Percentiles rank a stretch among this genome's conserved stretches.
phyloP scores from a whole-genome alignment of 441 rosid species.

The Isatis lusitanica region DNA sequence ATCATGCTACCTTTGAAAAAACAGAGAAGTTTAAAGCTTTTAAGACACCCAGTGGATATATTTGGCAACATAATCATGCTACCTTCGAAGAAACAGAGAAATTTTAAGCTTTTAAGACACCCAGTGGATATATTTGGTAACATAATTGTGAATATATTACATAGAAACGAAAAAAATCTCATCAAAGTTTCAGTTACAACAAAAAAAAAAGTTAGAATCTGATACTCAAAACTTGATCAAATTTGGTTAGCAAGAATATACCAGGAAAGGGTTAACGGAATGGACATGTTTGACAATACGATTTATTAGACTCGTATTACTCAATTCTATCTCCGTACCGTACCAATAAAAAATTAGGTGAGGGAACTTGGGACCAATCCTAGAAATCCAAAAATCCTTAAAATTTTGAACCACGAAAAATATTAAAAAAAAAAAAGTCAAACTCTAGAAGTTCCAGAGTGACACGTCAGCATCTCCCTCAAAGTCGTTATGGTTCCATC shows the following conservation, averaged over 20 bases:
- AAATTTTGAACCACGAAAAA: neutral
- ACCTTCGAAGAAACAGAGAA: neutral
- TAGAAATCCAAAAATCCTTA: neutral
- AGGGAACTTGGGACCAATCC: constrained; percentile 5
- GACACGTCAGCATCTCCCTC: constrained; percentile 47
- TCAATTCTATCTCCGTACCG: neutral
- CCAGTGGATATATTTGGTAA: neutral
- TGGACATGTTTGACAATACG: neutral
- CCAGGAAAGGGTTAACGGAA: neutral
- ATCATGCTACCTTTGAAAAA: neutral
- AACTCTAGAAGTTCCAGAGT: constrained; percentile 57
- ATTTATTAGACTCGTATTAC: neutral
- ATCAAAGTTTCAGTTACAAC: neutral
- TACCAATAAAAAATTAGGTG: constrained; percentile 3
- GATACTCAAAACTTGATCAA: neutral
- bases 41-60: neutral
- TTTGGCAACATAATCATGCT: neutral
- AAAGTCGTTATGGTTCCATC: constrained; percentile 38
- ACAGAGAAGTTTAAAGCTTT: neutral
- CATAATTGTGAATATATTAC: neutral
- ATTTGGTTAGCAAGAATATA: neutral
- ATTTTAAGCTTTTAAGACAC: neutral
- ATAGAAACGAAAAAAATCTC: neutral
- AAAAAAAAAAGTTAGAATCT: neutral
- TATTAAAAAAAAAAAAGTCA: neutral